A percentile compares a stretch with the other conserved stretches of the same genome.
These are phyloP conservation scores for Cryphonectria naterciae DNA, from an alignment of 2,329 filamentous ascomycete genomes.

Conservation along the genomic window DNA sequence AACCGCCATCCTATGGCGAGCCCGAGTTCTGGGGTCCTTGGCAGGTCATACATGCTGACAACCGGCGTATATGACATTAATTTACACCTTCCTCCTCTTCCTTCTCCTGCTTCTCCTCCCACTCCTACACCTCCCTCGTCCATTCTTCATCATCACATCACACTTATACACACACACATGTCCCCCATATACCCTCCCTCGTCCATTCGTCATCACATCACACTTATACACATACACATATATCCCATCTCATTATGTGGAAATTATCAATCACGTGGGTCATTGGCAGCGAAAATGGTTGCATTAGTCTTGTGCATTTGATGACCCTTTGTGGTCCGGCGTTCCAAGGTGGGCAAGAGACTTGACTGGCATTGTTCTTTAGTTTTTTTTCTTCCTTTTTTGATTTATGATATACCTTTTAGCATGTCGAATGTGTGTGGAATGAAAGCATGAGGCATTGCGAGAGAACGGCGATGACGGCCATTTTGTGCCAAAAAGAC, in stretches of 20 bases:
- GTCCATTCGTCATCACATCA: not conserved
- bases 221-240: not conserved
- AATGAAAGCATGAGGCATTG: constrained; percentile 15
- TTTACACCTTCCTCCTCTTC: not conserved
- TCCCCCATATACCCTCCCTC: not conserved
- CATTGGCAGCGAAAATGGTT: constrained; percentile 23
- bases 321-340: constrained; percentile 17
- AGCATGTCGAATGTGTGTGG: constrained; percentile 21
- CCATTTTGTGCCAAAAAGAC: not conserved
- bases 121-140: too few relatives aligned
- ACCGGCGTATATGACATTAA: constrained; percentile 45
- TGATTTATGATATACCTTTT: constrained; percentile 26
- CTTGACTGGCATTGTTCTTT: constrained; percentile 19
- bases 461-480: not conserved
- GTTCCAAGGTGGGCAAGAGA: constrained; percentile 13
- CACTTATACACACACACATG: not conserved
- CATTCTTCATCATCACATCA: too few relatives aligned
- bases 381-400: not conserved
- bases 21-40: constrained; percentile 53
- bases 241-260: not conserved
- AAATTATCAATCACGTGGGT: constrained; percentile 10
- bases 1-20: constrained; percentile 59
- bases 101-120: too few relatives aligned
- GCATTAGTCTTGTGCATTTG: constrained; percentile 23
- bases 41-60: constrained; percentile 55